Conservation (phyloP, 768 basidiomycete species). For the Coprinellus micaceus region DNA sequence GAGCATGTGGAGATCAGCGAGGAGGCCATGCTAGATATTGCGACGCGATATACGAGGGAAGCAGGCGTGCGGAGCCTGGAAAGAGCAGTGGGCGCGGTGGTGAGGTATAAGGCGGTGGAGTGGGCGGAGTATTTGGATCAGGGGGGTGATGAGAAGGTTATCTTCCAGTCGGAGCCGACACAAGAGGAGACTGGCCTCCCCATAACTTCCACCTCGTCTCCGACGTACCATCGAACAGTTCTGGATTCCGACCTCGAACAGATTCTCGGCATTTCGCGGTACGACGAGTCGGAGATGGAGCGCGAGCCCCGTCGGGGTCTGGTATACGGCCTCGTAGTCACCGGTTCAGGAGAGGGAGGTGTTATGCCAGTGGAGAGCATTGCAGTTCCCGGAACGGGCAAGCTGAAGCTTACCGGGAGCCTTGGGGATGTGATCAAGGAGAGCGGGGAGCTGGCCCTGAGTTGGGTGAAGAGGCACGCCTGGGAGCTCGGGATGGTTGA, state of each 20-base stretch:
- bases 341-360: slow-evolving; percentile 82
- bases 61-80: slow-evolving; percentile 92
- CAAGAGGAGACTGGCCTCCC: neutral
- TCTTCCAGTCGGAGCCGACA: slow-evolving; percentile 18
- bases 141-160: slow-evolving; percentile 17
- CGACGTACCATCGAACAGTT: slow-evolving; percentile 56
- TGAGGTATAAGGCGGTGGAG: slow-evolving; percentile 89
- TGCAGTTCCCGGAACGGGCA: slow-evolving; percentile 69
- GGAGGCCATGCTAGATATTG: slow-evolving; percentile 65
- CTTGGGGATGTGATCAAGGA: slow-evolving; percentile 89
- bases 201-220: neutral
- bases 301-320: slow-evolving; percentile 71
- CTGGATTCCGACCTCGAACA: slow-evolving; percentile 71
- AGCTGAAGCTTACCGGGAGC: slow-evolving; percentile 75
- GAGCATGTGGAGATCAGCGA: slow-evolving; percentile 64
- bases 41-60: slow-evolving; percentile 82
- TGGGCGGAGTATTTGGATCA: slow-evolving; percentile 69
- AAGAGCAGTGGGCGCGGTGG: slow-evolving; percentile 82
- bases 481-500: slow-evolving; percentile 77
- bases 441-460: slow-evolving; percentile 84
- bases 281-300: slow-evolving; percentile 69
- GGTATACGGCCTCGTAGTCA: slow-evolving; percentile 86
- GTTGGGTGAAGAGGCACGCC: slow-evolving; percentile 87
- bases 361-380: slow-evolving; percentile 84
- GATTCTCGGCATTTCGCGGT: slow-evolving; percentile 77